Evolutionary conservation across 2,329 filamentous ascomycete species (phyloP).

Genomic region (Drechslera avenae): DNA sequence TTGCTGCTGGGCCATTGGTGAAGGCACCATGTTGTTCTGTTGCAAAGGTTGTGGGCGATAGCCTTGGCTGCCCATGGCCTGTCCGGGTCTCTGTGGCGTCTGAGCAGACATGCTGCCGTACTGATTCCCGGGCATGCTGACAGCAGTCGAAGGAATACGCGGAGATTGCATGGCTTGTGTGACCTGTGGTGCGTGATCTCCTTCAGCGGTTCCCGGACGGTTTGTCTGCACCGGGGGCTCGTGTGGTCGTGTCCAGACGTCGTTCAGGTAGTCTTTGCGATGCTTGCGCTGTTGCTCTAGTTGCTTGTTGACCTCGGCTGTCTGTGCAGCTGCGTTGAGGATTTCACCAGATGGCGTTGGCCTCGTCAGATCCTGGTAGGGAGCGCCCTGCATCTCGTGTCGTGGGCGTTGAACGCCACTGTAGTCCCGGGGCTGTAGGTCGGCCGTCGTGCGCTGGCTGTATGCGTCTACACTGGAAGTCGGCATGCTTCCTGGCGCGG

Average conservation of each 20-base stretch:
- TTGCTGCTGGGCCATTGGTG: slow-evolving; percentile 72
- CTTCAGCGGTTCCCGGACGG: slow-evolving; percentile 47
- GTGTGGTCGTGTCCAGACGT: slow-evolving; percentile 81
- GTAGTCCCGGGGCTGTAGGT: slow-evolving; percentile 78
- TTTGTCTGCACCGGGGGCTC: slow-evolving; percentile 69
- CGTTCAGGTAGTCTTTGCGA: slow-evolving; percentile 78
- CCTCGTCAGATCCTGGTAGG: slow-evolving; percentile 84
- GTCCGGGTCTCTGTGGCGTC: slow-evolving; percentile 61
- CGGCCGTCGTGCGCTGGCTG: slow-evolving; percentile 77
- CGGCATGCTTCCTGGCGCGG: slow-evolving; percentile 73
- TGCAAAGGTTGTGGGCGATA: slow-evolving; percentile 75
- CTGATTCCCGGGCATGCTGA: slow-evolving; percentile 61
- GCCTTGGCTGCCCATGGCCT: slow-evolving; percentile 66
- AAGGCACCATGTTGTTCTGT: slow-evolving; percentile 73
- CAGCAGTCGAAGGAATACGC: slow-evolving; percentile 63
- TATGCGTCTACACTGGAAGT: slow-evolving; percentile 68
- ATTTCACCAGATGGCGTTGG: slow-evolving; percentile 78
- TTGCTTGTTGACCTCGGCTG: slow-evolving; percentile 87
- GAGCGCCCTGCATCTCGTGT: slow-evolving; percentile 83
- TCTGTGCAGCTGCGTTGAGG: slow-evolving; percentile 82
- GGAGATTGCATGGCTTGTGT: slow-evolving; percentile 56
- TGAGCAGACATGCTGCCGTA: slow-evolving; percentile 63
- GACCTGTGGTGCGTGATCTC: slow-evolving; percentile 47
- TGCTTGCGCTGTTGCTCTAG: slow-evolving; percentile 80
- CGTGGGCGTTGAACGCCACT: slow-evolving; percentile 81